Percentiles rank a stretch among this genome's conserved stretches.
Evolutionary conservation across 768 basidiomycete species (phyloP).

Genomic region (Lactarius tabidus): DNA sequence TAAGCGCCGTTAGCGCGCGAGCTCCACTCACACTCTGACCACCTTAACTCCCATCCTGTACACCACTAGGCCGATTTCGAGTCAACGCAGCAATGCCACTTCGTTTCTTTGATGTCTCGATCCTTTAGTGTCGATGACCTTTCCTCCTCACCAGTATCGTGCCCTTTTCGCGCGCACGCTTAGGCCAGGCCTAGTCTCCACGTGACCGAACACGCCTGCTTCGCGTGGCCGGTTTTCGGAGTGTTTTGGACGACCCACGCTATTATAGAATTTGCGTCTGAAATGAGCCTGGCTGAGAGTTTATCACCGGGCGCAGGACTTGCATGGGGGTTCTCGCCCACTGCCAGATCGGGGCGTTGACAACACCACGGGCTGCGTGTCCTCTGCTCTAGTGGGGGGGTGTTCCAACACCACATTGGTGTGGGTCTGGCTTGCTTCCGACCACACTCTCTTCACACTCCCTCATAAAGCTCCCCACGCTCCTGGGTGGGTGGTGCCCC

Average conservation of each 20-base stretch:
- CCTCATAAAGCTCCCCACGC: conserved; percentile 22
- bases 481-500: background rate
- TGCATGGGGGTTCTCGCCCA: conserved; percentile 16
- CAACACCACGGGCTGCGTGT: conserved; percentile 19
- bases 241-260: conserved; percentile 15
- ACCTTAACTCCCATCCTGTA: background rate
- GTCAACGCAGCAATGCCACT: background rate
- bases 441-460: conserved; percentile 20
- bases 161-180: background rate
- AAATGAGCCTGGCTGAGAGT: background rate
- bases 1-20: conserved; percentile 3
- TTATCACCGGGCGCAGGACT: conserved; percentile 14
- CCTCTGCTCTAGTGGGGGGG: no score
- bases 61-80: background rate
- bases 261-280: conserved; percentile 13
- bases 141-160: background rate
- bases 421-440: conserved; percentile 11
- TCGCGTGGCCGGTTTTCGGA: conserved; percentile 20
- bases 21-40: background rate
- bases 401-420: conserved; percentile 13
- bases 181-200: background rate
- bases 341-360: conserved; percentile 20
- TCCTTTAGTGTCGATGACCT: background rate
- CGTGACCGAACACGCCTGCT: conserved; percentile 22
- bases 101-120: no score